Base-by-base conservation (phyloP, 1,284 basidiomycete genomes). In the Irpex sp. region DNA sequence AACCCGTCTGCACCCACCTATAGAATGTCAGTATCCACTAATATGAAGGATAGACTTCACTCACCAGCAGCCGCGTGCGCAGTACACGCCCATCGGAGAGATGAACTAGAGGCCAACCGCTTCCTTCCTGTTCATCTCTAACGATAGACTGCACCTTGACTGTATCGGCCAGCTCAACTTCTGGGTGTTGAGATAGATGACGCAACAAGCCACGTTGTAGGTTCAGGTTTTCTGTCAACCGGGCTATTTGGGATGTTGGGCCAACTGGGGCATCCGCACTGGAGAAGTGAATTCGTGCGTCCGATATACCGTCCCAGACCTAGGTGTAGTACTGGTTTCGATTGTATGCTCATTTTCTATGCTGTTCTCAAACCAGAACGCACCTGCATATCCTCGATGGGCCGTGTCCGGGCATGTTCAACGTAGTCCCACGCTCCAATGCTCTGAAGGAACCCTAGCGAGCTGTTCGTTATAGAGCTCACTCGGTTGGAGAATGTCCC, bases 1-100 rank as follows among this genome's bases (percentile, higher is more conserved):
- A 88, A 88, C 0, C 97, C 97, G 70, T 99, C 97, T 6, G 97
- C 97, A 21, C 97, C 96, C 48, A 99, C 85, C 88, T 96, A 67
- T 4, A 12, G 5, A 5, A 35, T 23, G 19, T 63, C 61, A 45
- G 23, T 67, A 56, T 48, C 65, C 35, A 36, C 48, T 18, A 7
- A 59, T 52, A 23, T 21, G 3, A 57, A 16, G 36, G 58, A 14
- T 8, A 35, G 18, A 45, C 19, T 8, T n/a, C 74, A 45, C 81
- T 69, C 67, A 93, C 91, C 56, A 95, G 76, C 42, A 95, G 73
- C 65, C 92, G 78, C 8, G 93, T 82, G 62, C 89, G 80, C 33
- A 94, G 74, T 3, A 76, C 74, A 53, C 77, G 77, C 19, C 85
- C 84, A 68, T 86, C 82, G 23, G 87, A 86, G 0, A 93, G 77